Percentiles rank a stretch among this genome's conserved stretches.
These are phyloP conservation scores for Corylus americana DNA, from an alignment of 306 rosid genomes.

Conservation along the genomic window DNA sequence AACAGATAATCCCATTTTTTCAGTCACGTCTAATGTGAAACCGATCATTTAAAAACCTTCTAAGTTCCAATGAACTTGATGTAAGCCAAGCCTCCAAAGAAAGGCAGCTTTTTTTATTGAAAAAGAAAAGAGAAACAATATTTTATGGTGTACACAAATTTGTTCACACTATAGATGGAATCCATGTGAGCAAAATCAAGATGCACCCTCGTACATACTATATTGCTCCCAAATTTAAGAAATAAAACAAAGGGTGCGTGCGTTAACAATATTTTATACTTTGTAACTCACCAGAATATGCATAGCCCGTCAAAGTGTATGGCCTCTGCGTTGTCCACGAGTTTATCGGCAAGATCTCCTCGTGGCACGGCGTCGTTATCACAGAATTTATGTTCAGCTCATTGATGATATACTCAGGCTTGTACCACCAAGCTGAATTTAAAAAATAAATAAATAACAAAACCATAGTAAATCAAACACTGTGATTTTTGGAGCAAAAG, in stretches of 20 bases:
- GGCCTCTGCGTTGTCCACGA: constrained; percentile 74
- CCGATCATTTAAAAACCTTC: neutral
- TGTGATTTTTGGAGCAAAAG: neutral
- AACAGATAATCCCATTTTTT: neutral
- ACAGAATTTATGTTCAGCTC: constrained; percentile 87
- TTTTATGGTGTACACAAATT: neutral
- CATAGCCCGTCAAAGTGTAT: constrained; percentile 64
- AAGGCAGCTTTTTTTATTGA: neutral
- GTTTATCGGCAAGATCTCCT: constrained; percentile 76
- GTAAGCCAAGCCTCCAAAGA: neutral
- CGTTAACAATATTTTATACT: neutral
- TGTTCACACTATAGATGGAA: neutral
- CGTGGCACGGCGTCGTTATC: constrained; percentile 82
- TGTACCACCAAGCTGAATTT: constrained; percentile 90
- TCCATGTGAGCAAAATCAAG: neutral
- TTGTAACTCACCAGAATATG: constrained; percentile 71
- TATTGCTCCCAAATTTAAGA: neutral
- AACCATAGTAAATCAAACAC: too few species aligned
- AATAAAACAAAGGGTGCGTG: neutral
- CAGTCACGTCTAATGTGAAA: neutral
- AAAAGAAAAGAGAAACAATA: neutral
- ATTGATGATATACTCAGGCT: constrained; percentile 73
- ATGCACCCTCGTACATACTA: neutral
- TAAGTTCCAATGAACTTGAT: neutral
- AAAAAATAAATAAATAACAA: neutral